Conservation (phyloP, 306 rosid species). For the Senna siamea region DNA sequence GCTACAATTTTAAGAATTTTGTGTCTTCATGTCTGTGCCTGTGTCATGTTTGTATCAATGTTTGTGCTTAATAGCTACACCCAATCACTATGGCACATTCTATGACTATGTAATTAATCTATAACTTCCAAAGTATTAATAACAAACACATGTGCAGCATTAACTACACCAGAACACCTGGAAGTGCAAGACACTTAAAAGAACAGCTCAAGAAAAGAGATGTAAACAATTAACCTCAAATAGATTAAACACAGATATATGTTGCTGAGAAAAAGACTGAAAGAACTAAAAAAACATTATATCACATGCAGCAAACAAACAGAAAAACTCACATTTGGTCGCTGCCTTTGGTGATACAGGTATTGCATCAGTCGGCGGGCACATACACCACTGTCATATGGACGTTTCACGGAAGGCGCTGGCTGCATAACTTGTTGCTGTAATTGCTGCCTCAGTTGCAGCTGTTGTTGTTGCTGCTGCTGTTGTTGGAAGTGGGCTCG, state of each 20-base stretch:
- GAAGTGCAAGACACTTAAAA: not conserved
- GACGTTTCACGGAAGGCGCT: constrained; percentile 65
- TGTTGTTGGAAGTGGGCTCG: constrained; percentile 65
- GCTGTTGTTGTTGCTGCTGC: constrained; percentile 58
- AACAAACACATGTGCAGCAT: not conserved
- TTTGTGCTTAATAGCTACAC: too few relatives aligned
- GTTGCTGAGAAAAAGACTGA: too few relatives aligned
- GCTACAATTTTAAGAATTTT: too few relatives aligned
- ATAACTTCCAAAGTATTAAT: not conserved
- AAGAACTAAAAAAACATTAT: constrained; percentile 10
- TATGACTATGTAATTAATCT: not conserved
- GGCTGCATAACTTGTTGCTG: constrained; percentile 86
- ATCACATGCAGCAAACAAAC: constrained; percentile 22
- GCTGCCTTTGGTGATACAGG: constrained; percentile 89
- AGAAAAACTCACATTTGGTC: constrained; percentile 70
- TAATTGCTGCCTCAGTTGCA: constrained; percentile 83
- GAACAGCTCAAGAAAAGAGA: not conserved
- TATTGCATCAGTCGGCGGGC: constrained; percentile 98
- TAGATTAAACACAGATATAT: not conserved
- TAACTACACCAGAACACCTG: not conserved
- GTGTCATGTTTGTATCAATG: too few relatives aligned
- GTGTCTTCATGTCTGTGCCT: too few relatives aligned
- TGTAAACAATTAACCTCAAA: not conserved
- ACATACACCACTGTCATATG: constrained; percentile 85
- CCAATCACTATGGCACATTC: too few relatives aligned